Evolutionary conservation across 371 early-diverging fungal species (phyloP).

Genomic region (Mucor saturninus): DNA sequence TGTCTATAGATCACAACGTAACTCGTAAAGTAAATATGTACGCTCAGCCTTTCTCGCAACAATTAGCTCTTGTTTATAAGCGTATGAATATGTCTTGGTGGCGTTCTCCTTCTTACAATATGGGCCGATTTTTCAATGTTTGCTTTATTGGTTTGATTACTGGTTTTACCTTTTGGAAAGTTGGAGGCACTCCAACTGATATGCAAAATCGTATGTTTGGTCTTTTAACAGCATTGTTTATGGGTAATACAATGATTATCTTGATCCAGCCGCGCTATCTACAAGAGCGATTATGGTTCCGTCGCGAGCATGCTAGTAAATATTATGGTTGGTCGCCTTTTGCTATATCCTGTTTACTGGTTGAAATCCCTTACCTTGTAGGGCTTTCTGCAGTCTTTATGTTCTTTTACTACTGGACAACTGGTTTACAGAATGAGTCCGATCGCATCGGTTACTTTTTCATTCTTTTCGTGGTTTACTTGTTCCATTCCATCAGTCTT

Average conservation of each 20-base stretch:
- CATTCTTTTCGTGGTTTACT: constrained; percentile 54
- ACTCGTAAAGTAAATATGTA: constrained; percentile 27
- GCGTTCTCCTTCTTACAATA: constrained; percentile 69
- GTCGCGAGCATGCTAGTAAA: constrained; percentile 72
- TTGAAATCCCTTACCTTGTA: constrained; percentile 65
- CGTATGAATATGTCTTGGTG: constrained; percentile 69
- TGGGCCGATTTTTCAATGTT: constrained; percentile 61
- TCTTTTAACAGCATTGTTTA: constrained; percentile 68
- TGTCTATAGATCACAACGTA: constrained; percentile 24
- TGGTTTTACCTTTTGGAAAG: constrained; percentile 77
- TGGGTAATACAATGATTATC: constrained; percentile 70
- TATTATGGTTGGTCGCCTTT: constrained; percentile 77
- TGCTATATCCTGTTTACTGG: constrained; percentile 51
- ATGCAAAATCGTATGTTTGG: constrained; percentile 74
- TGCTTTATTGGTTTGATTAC: constrained; percentile 60
- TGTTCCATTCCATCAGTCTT: constrained; percentile 61
- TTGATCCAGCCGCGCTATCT: constrained; percentile 75
- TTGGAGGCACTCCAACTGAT: constrained; percentile 59
- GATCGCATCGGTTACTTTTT: constrained; percentile 59
- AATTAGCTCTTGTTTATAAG: constrained; percentile 56
- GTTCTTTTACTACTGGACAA: constrained; percentile 68
- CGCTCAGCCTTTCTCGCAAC: constrained; percentile 37
- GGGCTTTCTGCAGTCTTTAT: constrained; percentile 59
- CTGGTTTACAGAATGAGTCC: constrained; percentile 54
- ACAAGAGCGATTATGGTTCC: constrained; percentile 70